A percentile compares a stretch with the other conserved stretches of the same genome.
phyloP scores from a whole-genome alignment of 768 basidiomycete species.

The Clavaria fumosa region DNA sequence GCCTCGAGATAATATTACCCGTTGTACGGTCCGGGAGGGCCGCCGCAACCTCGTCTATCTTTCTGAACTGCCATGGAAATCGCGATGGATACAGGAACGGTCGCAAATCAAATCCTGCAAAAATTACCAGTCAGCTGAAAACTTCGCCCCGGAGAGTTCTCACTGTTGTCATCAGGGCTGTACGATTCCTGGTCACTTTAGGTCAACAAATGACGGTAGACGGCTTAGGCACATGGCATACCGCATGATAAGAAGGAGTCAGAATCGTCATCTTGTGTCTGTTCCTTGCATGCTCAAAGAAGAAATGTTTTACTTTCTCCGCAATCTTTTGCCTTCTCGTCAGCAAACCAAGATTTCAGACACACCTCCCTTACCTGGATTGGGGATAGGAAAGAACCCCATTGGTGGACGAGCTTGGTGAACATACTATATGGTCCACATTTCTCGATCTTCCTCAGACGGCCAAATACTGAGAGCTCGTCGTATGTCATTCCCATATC shows the following conservation, averaged over 20 bases:
- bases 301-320: slow-evolving; percentile 94
- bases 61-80: slow-evolving; percentile 94
- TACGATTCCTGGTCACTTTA: slow-evolving; percentile 88
- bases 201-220: too few relatives aligned
- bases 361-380: slow-evolving; percentile 56
- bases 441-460: slow-evolving; percentile 91
- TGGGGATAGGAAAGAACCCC: slow-evolving; percentile 79
- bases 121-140: slow-evolving; percentile 8
- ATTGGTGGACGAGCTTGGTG: slow-evolving; percentile 86
- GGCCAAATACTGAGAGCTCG: slow-evolving; percentile 85
- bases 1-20: slow-evolving; percentile 17
- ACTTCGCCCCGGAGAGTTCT: slow-evolving; percentile 14
- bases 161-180: slow-evolving; percentile 92
- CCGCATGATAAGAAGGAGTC: slow-evolving; percentile 89
- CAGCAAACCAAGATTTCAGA: background rate
- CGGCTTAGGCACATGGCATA: slow-evolving; percentile 31
- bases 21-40: slow-evolving; percentile 55
- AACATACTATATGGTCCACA: slow-evolving; percentile 97
- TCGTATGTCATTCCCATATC: slow-evolving; percentile 99
- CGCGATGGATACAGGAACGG: slow-evolving; percentile 93
- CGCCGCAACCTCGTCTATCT: slow-evolving; percentile 80
- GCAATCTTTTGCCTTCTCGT: slow-evolving; percentile 52
- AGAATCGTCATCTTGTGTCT: slow-evolving; percentile 98
- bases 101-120: slow-evolving; percentile 79
- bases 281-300: slow-evolving; percentile 92